These are phyloP conservation scores for Diutina catenulata DNA, from an alignment of 1,139 yeast genomes.

Conservation along the genomic window DNA sequence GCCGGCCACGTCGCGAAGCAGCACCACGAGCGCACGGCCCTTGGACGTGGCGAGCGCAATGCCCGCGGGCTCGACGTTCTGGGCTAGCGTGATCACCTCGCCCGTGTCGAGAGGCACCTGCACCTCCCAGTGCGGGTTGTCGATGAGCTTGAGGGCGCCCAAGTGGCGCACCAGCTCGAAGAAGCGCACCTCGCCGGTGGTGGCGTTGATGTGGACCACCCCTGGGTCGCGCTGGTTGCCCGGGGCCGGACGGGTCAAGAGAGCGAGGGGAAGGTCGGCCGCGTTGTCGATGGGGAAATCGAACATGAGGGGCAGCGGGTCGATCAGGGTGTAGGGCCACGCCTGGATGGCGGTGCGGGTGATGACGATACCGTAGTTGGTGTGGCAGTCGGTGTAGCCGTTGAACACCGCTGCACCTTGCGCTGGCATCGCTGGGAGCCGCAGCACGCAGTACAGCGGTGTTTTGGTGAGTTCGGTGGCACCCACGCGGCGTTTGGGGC, in stretches of 20 bases:
- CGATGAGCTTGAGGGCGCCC: conserved; percentile 51
- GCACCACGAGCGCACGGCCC: conserved; percentile 52
- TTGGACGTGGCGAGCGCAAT: conserved; percentile 59
- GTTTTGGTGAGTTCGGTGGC: conserved; percentile 45
- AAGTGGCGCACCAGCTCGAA: conserved; percentile 62
- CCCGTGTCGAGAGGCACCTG: conserved; percentile 26
- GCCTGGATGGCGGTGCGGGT: conserved; percentile 43
- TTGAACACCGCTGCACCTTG: conserved; percentile 15
- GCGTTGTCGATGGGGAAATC: conserved; percentile 27
- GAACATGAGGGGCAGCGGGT: conserved; percentile 44
- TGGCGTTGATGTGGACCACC: conserved; percentile 44
- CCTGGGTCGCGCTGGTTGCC: conserved; percentile 57
- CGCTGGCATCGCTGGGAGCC: conserved; percentile 47
- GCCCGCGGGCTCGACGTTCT: conserved; percentile 68
- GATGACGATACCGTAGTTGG: conserved; percentile 45
- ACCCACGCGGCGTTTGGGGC: background rate
- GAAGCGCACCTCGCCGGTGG: conserved; percentile 44
- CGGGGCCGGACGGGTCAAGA: conserved; percentile 55
- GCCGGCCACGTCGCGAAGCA: conserved; percentile 60
- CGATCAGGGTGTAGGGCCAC: conserved; percentile 60
- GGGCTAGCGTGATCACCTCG: conserved; percentile 47
- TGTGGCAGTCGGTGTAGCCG: conserved; percentile 43
- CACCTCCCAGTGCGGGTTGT: conserved; percentile 28
- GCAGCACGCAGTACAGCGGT: conserved; percentile 46
- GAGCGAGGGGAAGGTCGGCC: conserved; percentile 39